Base-by-base conservation (phyloP, 2,329 filamentous ascomycete species). In the Colletotrichum sp. region DNA sequence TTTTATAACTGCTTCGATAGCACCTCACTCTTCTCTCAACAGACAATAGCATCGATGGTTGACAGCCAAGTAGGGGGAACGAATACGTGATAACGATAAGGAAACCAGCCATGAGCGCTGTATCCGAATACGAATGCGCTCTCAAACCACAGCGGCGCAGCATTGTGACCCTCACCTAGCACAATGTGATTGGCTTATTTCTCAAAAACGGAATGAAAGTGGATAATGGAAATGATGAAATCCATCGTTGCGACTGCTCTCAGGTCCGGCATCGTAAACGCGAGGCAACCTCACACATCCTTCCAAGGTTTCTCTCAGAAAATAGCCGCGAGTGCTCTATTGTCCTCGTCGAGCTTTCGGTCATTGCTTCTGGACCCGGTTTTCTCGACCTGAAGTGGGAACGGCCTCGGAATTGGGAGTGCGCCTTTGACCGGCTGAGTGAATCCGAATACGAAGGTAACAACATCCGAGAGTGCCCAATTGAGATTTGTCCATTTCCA, bases 81-180 rank as follows among this genome's bases (percentile, higher is more conserved):
- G 73, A 75, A 75, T 72, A 75, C 69, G 69, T 32, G 73, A 68
- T 58, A 48, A 57, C 18, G 55, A 36, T 30, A n/a, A 15, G n/a
- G 2, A 18, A 64, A 21, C 4, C 12, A 12, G 16, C 26, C 0
- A 67, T 2, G 6, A 48, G 3, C 2, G 9, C 18, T 21, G 26
- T 38, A 67, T 24, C 73, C 69, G 73, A 75, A 73, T 72, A 75
- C 73, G 73, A 73, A 75, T 64, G 57, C 73, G 73, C 32, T n/a
- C 6, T 26, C 7, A 9, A 18, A 34, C 21, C 7, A 10, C 18
- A 64, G 30, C 32, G 34, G n/a, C 32, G 26, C 8, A 26, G 7
- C 10, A 26, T n/a, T 5, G 28, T 13, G 30, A 21, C 28, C 32
- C 21, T 28, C 16, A 2, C 2, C 15, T 18, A 28, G 3, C 13